Base-by-base conservation (phyloP, 345 rosid genomes). In the Pelargonium nanum region DNA sequence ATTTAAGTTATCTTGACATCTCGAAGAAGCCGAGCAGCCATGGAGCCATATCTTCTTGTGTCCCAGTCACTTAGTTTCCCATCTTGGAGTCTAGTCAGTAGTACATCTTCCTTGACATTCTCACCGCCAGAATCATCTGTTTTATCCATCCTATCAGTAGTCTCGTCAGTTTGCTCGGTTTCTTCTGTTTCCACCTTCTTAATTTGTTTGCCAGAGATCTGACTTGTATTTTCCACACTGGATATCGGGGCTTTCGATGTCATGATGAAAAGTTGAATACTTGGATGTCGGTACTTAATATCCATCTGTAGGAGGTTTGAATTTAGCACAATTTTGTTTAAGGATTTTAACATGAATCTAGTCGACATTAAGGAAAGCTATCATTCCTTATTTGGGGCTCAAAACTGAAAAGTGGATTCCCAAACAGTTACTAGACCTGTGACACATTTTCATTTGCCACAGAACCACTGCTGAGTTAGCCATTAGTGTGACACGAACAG, bases 21-120 rank as follows among this genome's bases (percentile, higher is more conserved):
- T 53, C 79, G 85, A 58, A 88, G 96, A 75, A 88, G 95, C 68
- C 95, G 83, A 19, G 96, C 98, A 44, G 98, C 96, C 77, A 85
- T 77, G 13, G 89, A 80, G 50, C 96, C 98, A 19, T 80, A 78
- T 75, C 96, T 82, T 75, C 98, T 83, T 52, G 82, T 81, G 66
- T 92, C 95, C 98, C 98, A 92, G 40, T 86, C 95, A 22, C 85
- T 85, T 53, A 88, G 87, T 59, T 80, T 71, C 22, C 77, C 82
- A 1, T 70, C 68, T 21, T 75, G 81, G 24, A 77, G 62, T 65
- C 71, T 77, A 44, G 58, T 71, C 30, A 52, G 53, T 34, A 75
- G 68, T 57, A 68, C 61, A 66, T 78, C 76, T 58, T 71, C 74
- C 51, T 58, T 58, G 4, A 65, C 75, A 32, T 22, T 25, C 53